phyloP scores from a whole-genome alignment of 177 flowering plant genomes.

The Vitis hybrid region DNA sequence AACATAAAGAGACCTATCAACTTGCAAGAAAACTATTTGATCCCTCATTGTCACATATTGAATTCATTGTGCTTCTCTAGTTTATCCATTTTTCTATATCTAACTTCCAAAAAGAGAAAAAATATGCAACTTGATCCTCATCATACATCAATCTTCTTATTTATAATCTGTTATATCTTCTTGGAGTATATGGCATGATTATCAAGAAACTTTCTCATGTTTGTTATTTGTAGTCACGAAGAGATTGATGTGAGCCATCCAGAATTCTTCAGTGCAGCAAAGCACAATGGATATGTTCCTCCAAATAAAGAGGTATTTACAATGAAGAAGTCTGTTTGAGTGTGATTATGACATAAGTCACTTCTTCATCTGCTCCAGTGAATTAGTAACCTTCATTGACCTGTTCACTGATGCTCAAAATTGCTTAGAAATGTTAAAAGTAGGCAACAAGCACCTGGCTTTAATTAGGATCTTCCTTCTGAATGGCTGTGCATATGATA shows the following conservation, averaged over 20 bases:
- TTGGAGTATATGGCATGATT: neutral
- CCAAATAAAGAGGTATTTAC: constrained; percentile 85
- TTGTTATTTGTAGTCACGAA: constrained; percentile 69
- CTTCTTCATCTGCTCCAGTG: neutral
- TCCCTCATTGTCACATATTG: too few relatives aligned
- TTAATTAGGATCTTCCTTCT: neutral
- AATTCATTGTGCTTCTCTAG: too few relatives aligned
- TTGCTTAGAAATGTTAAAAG: neutral
- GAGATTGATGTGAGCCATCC: constrained; percentile 98
- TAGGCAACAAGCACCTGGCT: neutral
- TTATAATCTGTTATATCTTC: neutral
- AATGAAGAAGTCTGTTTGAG: neutral
- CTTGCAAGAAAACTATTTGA: neutral
- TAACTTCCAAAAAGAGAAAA: too few relatives aligned
- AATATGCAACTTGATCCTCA: neutral
- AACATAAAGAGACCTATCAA: neutral
- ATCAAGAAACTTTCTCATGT: neutral
- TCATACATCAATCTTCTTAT: neutral
- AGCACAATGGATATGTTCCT: constrained; percentile 82
- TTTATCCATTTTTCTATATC: too few relatives aligned
- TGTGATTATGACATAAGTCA: neutral
- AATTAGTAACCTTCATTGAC: neutral
- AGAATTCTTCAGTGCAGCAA: constrained; percentile 83
- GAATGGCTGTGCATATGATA: neutral
- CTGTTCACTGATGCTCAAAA: neutral